phyloP scores from a whole-genome alignment of 768 basidiomycete species.

The Suillus clintonianus region DNA sequence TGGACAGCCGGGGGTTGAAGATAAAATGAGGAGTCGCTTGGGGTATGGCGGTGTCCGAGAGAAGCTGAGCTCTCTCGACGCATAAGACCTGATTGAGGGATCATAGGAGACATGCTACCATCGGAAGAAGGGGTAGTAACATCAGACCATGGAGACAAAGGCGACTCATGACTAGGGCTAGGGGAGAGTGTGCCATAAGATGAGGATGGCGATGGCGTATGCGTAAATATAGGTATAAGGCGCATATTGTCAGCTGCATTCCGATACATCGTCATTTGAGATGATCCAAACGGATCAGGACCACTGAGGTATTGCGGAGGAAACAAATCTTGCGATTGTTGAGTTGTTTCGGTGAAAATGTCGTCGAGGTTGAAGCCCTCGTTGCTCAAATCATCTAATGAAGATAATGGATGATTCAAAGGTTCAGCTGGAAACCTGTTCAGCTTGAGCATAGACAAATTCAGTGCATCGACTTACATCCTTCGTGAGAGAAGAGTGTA shows the following conservation, averaged over 20 bases:
- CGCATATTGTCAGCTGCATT: neutral
- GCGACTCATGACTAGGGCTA: conserved; percentile 15
- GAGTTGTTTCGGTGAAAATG: neutral
- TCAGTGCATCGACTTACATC: neutral
- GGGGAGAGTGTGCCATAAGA: conserved; percentile 27
- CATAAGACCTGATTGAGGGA: neutral
- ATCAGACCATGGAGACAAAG: conserved; percentile 19
- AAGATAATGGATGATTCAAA: neutral
- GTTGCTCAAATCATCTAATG: neutral
- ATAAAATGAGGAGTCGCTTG: conserved; percentile 8
- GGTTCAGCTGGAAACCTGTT: neutral
- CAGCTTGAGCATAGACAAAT: neutral
- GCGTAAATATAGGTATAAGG: conserved; percentile 1
- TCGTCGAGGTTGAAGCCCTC: neutral
- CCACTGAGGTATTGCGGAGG: conserved; percentile 7
- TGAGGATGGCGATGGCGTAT: conserved; percentile 25
- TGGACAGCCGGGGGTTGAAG: neutral
- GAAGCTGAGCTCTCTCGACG: neutral
- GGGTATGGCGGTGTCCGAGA: neutral
- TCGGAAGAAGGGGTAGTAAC: conserved; percentile 16
- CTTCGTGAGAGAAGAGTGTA: neutral
- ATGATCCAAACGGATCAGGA: neutral
- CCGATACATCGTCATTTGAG: neutral
- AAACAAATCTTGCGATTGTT: neutral
- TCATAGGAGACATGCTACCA: neutral